Percentiles rank a stretch among this genome's conserved stretches.
phyloP scores from a whole-genome alignment of 192 early-diverging fungal genomes.

The Umbelopsis isabellina region DNA sequence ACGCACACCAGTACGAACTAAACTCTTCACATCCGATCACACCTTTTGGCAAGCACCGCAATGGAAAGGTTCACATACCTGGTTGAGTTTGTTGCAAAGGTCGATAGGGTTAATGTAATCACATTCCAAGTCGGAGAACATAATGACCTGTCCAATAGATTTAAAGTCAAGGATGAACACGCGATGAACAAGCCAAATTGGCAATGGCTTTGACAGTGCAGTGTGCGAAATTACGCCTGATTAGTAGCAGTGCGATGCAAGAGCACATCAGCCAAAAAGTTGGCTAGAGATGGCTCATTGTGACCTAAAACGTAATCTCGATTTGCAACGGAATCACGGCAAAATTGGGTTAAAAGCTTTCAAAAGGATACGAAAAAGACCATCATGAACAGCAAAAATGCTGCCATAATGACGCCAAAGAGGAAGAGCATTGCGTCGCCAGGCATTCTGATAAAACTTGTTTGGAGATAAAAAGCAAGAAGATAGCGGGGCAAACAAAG shows the following conservation, averaged over 20 bases:
- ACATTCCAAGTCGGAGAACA: conserved; percentile 78
- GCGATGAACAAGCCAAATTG: not conserved
- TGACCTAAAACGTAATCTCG: not conserved
- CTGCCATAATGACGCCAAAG: conserved; percentile 92
- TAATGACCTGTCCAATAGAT: conserved; percentile 46
- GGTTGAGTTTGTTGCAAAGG: conserved; percentile 94
- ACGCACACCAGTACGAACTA: not conserved
- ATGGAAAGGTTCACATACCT: conserved; percentile 51
- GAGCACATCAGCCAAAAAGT: not conserved
- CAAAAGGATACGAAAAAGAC: conserved; percentile 87
- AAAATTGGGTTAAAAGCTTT: not conserved
- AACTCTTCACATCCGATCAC: not conserved
- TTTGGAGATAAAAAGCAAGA: conserved; percentile 4
- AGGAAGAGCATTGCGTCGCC: conserved; percentile 80
- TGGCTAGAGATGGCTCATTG: not conserved
- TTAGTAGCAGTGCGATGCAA: too few species aligned
- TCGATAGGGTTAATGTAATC: conserved; percentile 99
- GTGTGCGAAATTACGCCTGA: too few species aligned
- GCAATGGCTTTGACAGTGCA: too few species aligned
- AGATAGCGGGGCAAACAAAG: conserved; percentile 3
- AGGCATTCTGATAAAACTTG: conserved; percentile 43
- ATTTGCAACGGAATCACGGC: not conserved
- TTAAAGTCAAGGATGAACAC: conserved; percentile 17
- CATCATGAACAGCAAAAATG: conserved; percentile 89
- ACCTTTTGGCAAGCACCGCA: not conserved